A percentile compares a stretch with the other conserved stretches of the same genome.
Evolutionary conservation across 202 grass and related monocot genomes (phyloP).

Genomic region (Panicum hallii): DNA sequence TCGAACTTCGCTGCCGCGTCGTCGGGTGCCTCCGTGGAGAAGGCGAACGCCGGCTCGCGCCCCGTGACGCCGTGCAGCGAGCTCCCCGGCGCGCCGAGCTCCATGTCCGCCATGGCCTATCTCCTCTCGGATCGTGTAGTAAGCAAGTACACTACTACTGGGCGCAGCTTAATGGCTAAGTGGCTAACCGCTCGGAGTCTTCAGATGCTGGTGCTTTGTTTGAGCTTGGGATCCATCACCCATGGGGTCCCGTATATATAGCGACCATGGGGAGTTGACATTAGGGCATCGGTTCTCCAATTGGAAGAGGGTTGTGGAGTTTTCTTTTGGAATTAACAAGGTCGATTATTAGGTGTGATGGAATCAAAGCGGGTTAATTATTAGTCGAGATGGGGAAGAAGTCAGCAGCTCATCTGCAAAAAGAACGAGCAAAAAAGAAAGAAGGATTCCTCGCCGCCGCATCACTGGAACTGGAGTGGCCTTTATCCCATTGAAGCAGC

Average conservation of each 20-base stretch:
- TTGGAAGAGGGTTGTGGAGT: neutral
- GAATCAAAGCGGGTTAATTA: neutral
- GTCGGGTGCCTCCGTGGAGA: constrained; percentile 25
- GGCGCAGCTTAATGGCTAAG: no score
- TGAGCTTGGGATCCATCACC: no score
- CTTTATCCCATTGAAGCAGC: constrained; percentile 4
- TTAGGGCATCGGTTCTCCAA: no score
- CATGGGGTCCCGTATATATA: no score
- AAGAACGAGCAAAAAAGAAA: neutral
- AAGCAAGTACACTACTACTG: no score
- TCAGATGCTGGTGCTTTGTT: no score
- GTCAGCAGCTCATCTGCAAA: neutral
- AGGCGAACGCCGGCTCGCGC: constrained; percentile 55
- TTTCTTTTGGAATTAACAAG: neutral
- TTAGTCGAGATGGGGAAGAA: neutral
- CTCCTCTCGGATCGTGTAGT: no score
- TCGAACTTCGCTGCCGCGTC: constrained; percentile 38
- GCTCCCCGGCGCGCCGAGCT: constrained; percentile 47
- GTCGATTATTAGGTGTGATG: neutral
- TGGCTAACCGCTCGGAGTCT: no score
- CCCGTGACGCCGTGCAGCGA: constrained; percentile 62
- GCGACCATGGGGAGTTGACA: no score
- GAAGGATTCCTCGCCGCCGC: constrained; percentile 30
- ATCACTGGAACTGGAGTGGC: neutral
- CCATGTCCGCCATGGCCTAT: neutral